phyloP scores from a whole-genome alignment of 768 basidiomycete genomes.

The Phlebiopsis gigantea region DNA sequence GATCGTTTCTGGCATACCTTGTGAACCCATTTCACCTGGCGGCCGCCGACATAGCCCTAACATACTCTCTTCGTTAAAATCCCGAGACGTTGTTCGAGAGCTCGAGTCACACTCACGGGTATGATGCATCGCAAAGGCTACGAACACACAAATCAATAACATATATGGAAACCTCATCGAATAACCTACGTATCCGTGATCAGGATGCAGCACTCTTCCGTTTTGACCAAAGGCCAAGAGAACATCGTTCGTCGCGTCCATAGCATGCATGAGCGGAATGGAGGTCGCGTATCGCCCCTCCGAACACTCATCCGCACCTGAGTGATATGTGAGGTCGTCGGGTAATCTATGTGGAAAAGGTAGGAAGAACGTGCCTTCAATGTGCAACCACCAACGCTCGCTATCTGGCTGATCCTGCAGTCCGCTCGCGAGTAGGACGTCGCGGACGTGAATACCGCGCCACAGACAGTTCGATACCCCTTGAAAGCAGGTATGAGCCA shows the following conservation, averaged over 20 bases:
- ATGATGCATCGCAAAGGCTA: conserved; percentile 18
- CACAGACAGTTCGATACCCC: conserved; percentile 17
- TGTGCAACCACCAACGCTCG: conserved; percentile 17
- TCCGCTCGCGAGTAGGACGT: conserved; percentile 16
- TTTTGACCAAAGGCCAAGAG: conserved; percentile 19
- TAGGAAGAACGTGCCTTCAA: conserved; percentile 1
- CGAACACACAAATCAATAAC: background rate
- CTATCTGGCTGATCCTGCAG: conserved; percentile 13
- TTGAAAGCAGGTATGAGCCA: background rate
- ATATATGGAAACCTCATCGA: background rate
- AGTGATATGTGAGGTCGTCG: background rate
- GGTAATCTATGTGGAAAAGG: too few species aligned
- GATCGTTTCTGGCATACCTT: conserved; percentile 1
- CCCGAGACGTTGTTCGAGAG: background rate
- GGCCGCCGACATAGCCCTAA: conserved; percentile 16
- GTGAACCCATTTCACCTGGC: conserved; percentile 19
- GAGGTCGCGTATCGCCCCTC: conserved; percentile 19
- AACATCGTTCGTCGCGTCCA: conserved; percentile 18
- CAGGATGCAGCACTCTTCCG: conserved; percentile 18
- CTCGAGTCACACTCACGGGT: conserved; percentile 3
- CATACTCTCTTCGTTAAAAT: too few species aligned
- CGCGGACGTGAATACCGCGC: conserved; percentile 17
- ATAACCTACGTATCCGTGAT: conserved; percentile 18
- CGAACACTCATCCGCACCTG: conserved; percentile 17
- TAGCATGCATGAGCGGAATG: conserved; percentile 18